Evolutionary conservation across 1,284 basidiomycete genomes (phyloP), one percentile per base, ranked within the genome.

Genomic region (Puccinia triticina): DNA sequence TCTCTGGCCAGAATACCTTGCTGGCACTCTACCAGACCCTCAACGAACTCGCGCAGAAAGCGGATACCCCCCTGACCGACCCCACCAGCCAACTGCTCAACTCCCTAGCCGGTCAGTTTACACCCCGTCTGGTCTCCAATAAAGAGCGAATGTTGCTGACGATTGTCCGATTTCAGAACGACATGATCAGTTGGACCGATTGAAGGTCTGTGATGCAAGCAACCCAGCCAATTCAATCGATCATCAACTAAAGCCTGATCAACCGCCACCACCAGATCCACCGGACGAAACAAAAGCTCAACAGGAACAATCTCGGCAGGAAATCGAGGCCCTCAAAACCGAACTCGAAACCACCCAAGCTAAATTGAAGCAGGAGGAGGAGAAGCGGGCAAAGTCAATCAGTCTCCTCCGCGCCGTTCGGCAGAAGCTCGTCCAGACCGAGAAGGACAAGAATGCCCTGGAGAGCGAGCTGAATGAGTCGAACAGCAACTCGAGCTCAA

Each of bases 311-410:
- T 34, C 43, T 46, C 37, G 46, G 4, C 40, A 72, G 37, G n/a
- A 34, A 12, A 66, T n/a, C 21, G 55, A 81, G 40, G 37, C 37
- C 5, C 16, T 59, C 10, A 74, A 81, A 81, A 12, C 29, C 23
- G 78, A 75, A 26, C 37, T 82, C 0, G 71, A 66, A 11, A 59
- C 46, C 32, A 59, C 74, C 50, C 71, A 75, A 57, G 23, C 46
- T 29, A 76, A 82, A 57, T 34, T 82, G 43, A 82, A 82, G 26
- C 71, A 74, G 40, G 80, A 82, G 43, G 80, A 82, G 66, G 80
- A 82, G 32, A 82, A 82, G 37, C 80, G 80, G n/a, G 61, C 80
- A n/a, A 82, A 82, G 37, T 82, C 80, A 26, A 82, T 82, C 61
- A 75, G 72, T 57, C 61, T 82, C 26, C 32, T 82, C 14, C 71